A percentile compares a stretch with the other conserved stretches of the same genome.
These are phyloP conservation scores for Abrus pulchellus DNA, from an alignment of 306 rosid genomes.

Conservation along the genomic window DNA sequence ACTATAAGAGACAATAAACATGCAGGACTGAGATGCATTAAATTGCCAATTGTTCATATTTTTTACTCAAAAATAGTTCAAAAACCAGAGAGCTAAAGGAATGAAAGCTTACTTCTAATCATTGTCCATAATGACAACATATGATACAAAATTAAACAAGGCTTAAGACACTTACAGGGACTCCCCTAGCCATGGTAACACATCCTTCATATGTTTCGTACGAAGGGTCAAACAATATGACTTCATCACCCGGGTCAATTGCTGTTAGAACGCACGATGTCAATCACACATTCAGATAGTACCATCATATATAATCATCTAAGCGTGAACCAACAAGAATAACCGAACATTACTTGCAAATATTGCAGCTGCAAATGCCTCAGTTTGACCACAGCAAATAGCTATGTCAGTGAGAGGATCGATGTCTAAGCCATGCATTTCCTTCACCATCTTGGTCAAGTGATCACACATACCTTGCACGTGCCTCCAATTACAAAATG, in stretches of 20 bases:
- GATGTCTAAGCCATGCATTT: slow-evolving; percentile 75
- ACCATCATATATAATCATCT: neutral
- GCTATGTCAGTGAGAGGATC: slow-evolving; percentile 80
- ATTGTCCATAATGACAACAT: neutral
- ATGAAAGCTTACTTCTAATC: neutral
- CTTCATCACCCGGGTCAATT: slow-evolving; percentile 84
- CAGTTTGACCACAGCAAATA: slow-evolving; percentile 88
- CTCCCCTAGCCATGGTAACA: slow-evolving; percentile 77
- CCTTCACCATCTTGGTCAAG: slow-evolving; percentile 61
- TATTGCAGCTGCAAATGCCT: slow-evolving; percentile 81
- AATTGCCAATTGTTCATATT: neutral
- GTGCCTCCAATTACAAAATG: slow-evolving; percentile 59
- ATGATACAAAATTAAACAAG: slow-evolving; percentile 22
- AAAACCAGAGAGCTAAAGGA: slow-evolving; percentile 13
- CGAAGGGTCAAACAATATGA: slow-evolving; percentile 74
- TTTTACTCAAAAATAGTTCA: neutral
- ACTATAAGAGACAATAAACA: slow-evolving; percentile 9
- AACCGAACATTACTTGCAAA: slow-evolving; percentile 62
- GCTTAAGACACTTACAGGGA: slow-evolving; percentile 64
- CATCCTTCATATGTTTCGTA: slow-evolving; percentile 75
- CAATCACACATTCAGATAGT: neutral
- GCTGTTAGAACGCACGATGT: slow-evolving; percentile 48
- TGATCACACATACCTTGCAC: slow-evolving; percentile 81
- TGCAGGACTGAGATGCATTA: no score
- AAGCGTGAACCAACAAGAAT: neutral